A percentile compares a stretch with the other conserved stretches of the same genome.
These are phyloP conservation scores for Hansenula lynferdii DNA, from an alignment of 1,139 yeast species.

Conservation along the genomic window DNA sequence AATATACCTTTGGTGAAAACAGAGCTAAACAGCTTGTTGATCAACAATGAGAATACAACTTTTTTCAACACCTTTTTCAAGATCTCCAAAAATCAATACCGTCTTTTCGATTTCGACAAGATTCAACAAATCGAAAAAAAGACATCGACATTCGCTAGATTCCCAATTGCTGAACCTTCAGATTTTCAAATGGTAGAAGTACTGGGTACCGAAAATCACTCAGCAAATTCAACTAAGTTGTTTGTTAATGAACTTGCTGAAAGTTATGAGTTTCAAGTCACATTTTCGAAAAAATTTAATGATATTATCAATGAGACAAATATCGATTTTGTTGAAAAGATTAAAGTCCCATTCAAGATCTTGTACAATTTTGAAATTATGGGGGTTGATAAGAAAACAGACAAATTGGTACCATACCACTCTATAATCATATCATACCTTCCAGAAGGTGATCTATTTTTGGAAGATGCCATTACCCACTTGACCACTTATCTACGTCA, in stretches of 20 bases:
- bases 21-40: constrained; percentile 47
- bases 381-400: constrained; percentile 21
- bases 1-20: constrained; percentile 67
- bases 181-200: constrained; percentile 40
- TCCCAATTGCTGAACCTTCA: constrained; percentile 48
- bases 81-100: constrained; percentile 55
- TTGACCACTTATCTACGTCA: constrained; percentile 50
- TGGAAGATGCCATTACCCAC: constrained; percentile 42
- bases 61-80: constrained; percentile 40
- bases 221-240: constrained; percentile 51
- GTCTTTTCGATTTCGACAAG: constrained; percentile 35
- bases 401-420: constrained; percentile 27
- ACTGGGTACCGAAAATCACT: constrained; percentile 53
- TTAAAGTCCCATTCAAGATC: constrained; percentile 57
- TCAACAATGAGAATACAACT: constrained; percentile 28
- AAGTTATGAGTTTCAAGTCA: constrained; percentile 55
- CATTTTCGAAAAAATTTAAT: constrained; percentile 38
- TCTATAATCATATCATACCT: constrained; percentile 28
- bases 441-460: constrained; percentile 26
- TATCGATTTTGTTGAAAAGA: constrained; percentile 41
- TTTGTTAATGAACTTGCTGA: constrained; percentile 48
- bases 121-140: constrained; percentile 56
- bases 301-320: constrained; percentile 31
- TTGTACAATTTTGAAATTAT: constrained; percentile 53
- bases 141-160: constrained; percentile 57